Evolutionary conservation across 2,329 filamentous ascomycete genomes (phyloP), one percentile per base, ranked within the genome.

Genomic region (Alternaria dauci): DNA sequence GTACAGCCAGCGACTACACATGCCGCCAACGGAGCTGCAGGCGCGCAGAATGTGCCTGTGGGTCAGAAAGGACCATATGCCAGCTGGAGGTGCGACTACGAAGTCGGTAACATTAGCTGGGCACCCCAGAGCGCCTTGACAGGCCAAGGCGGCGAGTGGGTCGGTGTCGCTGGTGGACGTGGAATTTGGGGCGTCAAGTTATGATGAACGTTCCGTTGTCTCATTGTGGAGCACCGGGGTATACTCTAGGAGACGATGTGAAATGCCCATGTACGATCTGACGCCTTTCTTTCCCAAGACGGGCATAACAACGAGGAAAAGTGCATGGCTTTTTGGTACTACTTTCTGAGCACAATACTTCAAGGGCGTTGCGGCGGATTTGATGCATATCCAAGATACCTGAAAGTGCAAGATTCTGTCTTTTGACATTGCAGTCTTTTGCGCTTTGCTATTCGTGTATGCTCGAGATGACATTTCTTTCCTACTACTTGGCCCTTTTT

Each of bases 81-180:
- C 5, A 89, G 87, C 73, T 96, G 92, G 92, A 86, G 90, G 75
- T 94, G 92, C 76, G 92, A 95, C 66, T 94, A 94, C 71, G 92
- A 96, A 78, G 88, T 96, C 51, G 90, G 89, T 41, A 96, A 96
- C 75, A 83, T 96, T 14, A 91, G 90, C 66, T 96, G 92, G 92
- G 91, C 92, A 30, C 92, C 92, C 32, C 89, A 89, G 63, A 88
- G 85, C 63, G 81, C 89, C 23, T 80, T 90, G 57, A 90, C 85
- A 30, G 83, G 82, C 18, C 91, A 94, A 59, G 87, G 86, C 16
- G 91, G 91, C 20, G 92, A 96, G 69, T 96, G 92, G 92, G 81
- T 96, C 7, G 92, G 92, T 44, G 90, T 95, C 2, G 90, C 89
- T 71, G 92, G 91, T 18, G 92, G 92, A 20, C 84, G 92, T 62